Evolutionary conservation across 1,284 basidiomycete genomes (phyloP), one percentile per base, ranked within the genome.

Genomic region (Vanrija sp.): DNA sequence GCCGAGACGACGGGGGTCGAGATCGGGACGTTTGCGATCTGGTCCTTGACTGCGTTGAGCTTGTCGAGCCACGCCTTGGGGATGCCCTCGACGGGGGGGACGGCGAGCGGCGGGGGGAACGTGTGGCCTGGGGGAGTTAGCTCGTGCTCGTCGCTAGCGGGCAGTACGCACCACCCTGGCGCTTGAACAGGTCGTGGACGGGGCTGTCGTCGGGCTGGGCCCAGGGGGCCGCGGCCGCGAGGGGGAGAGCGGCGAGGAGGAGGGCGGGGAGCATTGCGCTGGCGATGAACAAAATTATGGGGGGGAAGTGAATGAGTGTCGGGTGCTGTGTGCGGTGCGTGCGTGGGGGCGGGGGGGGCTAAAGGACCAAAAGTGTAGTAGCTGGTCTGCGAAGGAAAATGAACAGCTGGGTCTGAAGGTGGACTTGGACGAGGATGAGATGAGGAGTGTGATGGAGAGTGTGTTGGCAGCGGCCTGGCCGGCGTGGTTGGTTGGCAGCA

Each of bases 41-140:
- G 35, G 37, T 31, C 31, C 31, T 31, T 31, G 47, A 68, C 57
- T 0, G 57, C 46, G 3, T 59, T 57, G 24, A 75, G 62, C 44
- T 71, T 68, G 53, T 69, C 67, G 42, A 59, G 45, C 73, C 73
- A 75, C 37, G 64, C 66, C 43, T 66, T 50, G 22, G 72, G 71
- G 18, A 71, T 42, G 5, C 24, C 38, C 16, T 42, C 38, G n/a
- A 56, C 59, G 12, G 58, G 51, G 10, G 73, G 69, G 7, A 66
- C 65, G 2, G 25, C 20, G 27, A 65, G 56, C 15, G 57, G 45
- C 12, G 61, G 47, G 19, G 73, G 73, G 59, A 73, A 75, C 45
- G 60, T 57, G 18, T 31, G 31, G 31, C 31, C 12, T 25, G 24
- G 24, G 31, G 31, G 31, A 14, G 31, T 31, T 14, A 31, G 24